Conservation (phyloP, 1,139 yeast species). For the Debaryomyces fabryi region DNA sequence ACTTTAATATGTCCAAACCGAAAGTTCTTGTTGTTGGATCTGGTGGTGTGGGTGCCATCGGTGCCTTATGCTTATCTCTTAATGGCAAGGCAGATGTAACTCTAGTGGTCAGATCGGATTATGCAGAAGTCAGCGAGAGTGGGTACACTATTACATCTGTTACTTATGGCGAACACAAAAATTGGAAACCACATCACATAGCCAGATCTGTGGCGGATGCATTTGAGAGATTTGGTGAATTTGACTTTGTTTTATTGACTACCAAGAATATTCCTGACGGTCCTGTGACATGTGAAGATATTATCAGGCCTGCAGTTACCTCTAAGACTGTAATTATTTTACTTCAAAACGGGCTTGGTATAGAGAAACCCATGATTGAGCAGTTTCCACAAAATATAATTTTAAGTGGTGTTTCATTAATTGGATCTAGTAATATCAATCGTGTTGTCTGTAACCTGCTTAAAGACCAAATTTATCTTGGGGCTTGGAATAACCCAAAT, state of each 20-base stretch:
- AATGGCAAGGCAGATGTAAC: slow-evolving; percentile 56
- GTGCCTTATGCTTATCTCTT: slow-evolving; percentile 58
- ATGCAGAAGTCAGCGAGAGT: slow-evolving; percentile 47
- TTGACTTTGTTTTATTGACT: slow-evolving; percentile 67
- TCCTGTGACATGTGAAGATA: slow-evolving; percentile 54
- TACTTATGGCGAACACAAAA: slow-evolving; percentile 57
- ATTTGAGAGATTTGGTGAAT: slow-evolving; percentile 43
- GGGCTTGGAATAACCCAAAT: slow-evolving; percentile 45
- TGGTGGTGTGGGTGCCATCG: slow-evolving; percentile 70
- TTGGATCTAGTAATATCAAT: slow-evolving; percentile 61
- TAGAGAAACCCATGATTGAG: slow-evolving; percentile 61
- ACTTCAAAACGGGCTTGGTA: slow-evolving; percentile 75
- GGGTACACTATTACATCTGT: slow-evolving; percentile 66
- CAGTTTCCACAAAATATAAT: slow-evolving; percentile 61
- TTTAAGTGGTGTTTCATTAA: slow-evolving; percentile 70
- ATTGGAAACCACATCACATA: slow-evolving; percentile 57
- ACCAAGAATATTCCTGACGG: slow-evolving; percentile 78
- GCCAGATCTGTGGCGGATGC: slow-evolving; percentile 51
- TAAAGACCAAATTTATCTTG: slow-evolving; percentile 57
- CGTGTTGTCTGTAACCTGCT: slow-evolving; percentile 55
- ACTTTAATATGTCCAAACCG: neutral
- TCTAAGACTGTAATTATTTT: slow-evolving; percentile 57
- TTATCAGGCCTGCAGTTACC: slow-evolving; percentile 58
- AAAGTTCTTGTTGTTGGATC: slow-evolving; percentile 46
- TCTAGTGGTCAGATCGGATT: slow-evolving; percentile 67